A percentile compares a stretch with the other conserved stretches of the same genome.
Evolutionary conservation across 768 basidiomycete genomes (phyloP).

Genomic region (Rhizopogon vinicolor): DNA sequence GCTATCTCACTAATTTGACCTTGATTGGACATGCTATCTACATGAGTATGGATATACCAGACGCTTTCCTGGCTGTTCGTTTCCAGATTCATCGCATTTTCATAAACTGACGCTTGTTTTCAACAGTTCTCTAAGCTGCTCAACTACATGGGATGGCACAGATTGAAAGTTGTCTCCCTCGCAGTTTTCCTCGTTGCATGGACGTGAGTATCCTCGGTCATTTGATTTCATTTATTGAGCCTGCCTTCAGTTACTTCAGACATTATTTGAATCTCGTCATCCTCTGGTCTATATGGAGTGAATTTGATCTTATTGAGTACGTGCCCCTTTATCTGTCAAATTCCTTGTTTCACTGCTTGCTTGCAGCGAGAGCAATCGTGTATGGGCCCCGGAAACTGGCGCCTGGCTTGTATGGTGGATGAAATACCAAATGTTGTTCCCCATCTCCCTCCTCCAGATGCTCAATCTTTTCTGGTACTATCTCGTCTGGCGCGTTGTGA

Average conservation of each 20-base stretch:
- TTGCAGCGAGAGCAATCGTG: conserved; percentile 46
- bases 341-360: conserved; percentile 2
- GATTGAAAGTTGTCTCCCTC: conserved; percentile 60
- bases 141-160: conserved; percentile 77
- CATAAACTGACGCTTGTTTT: background rate
- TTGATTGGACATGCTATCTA: conserved; percentile 89
- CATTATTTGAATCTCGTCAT: conserved; percentile 87
- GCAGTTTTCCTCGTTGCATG: conserved; percentile 64
- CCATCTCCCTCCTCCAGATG: conserved; percentile 69
- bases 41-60: conserved; percentile 96
- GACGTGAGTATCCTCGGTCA: conserved; percentile 54
- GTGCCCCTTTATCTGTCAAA: conserved; percentile 23
- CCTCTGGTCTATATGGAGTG: conserved; percentile 80
- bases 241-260: conserved; percentile 72
- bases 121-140: conserved; percentile 75
- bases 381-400: conserved; percentile 59
- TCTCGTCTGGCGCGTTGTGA: conserved; percentile 73
- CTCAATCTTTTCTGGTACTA: conserved; percentile 95
- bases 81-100: background rate
- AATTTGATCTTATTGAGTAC: conserved; percentile 74
- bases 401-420: conserved; percentile 76
- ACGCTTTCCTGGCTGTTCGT: conserved; percentile 79
- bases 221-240: background rate
- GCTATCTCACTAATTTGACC: conserved; percentile 76
- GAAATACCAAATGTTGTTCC: conserved; percentile 73